Conservation (phyloP, 139 green algal genomes). For the Asterochloris erici region DNA sequence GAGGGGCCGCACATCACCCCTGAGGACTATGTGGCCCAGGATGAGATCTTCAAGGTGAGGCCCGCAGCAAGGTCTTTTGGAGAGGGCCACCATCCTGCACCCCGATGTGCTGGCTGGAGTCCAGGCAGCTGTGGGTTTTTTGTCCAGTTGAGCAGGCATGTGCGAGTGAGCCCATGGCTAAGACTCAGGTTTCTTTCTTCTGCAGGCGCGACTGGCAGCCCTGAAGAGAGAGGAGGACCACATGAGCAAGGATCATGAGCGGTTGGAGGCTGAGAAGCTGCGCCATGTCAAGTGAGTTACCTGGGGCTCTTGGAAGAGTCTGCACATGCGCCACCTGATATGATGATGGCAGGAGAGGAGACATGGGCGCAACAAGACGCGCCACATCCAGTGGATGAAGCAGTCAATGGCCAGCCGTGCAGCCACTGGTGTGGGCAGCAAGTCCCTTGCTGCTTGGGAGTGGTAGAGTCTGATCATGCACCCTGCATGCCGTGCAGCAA, state of each 20-base stretch:
- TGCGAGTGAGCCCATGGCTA: background rate
- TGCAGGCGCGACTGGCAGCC: slow-evolving; percentile 55
- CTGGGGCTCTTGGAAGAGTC: too few species aligned
- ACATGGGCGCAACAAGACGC: too few species aligned
- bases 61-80: background rate
- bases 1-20: slow-evolving; percentile 12
- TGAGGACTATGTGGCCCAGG: slow-evolving; percentile 60
- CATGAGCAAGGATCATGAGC: slow-evolving; percentile 60
- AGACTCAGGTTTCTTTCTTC: background rate
- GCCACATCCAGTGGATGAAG: too few species aligned
- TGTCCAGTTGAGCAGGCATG: background rate
- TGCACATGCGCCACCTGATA: too few species aligned
- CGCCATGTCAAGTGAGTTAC: slow-evolving; percentile 53
- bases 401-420: too few species aligned
- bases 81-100: background rate
- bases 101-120: background rate
- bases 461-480: too few species aligned
- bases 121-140: background rate
- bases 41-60: slow-evolving; percentile 78
- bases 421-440: too few species aligned
- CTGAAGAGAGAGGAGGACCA: slow-evolving; percentile 80
- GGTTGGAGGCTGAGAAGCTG: slow-evolving; percentile 69
- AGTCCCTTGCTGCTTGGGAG: too few species aligned
- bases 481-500: too few species aligned
- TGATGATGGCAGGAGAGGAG: too few species aligned